Conservation (phyloP, 2,329 filamentous ascomycete species). For the Calonectria pauciramosa region DNA sequence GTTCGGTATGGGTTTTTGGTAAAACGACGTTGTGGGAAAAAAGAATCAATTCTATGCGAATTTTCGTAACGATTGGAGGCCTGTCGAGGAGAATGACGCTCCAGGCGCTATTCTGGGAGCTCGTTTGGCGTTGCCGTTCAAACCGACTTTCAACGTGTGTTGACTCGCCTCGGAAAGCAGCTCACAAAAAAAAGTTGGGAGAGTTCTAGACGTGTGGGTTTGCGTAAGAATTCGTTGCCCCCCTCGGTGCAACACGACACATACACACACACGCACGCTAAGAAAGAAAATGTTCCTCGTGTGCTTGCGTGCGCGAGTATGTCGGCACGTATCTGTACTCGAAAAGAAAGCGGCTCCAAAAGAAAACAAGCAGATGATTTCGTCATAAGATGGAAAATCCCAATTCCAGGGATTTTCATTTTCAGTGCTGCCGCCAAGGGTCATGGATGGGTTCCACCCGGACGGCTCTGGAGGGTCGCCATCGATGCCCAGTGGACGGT, state of each 20-base stretch:
- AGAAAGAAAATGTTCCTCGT: not conserved
- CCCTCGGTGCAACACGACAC: not conserved
- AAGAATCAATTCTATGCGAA: not conserved
- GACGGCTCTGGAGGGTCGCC: constrained; percentile 18
- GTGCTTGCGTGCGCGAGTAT: not conserved
- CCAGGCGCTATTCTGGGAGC: constrained; percentile 1
- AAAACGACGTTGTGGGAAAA: not conserved
- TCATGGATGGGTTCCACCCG: constrained; percentile 15
- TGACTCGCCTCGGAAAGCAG: not conserved
- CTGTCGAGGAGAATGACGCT: constrained; percentile 12
- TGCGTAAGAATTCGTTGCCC: constrained; percentile 5
- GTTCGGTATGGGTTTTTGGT: not conserved
- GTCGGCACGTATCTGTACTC: not conserved
- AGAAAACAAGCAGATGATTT: constrained; percentile 18
- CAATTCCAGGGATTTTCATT: constrained; percentile 25
- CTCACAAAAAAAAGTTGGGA: not conserved
- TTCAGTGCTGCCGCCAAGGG: constrained; percentile 12
- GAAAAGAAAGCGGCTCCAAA: not conserved
- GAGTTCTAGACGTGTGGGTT: not conserved
- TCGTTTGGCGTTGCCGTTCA: not conserved
- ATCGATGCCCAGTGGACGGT: constrained; percentile 2
- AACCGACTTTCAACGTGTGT: not conserved
- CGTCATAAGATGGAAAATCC: constrained; percentile 26
- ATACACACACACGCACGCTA: not conserved
- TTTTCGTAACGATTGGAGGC: not conserved